Percentiles rank a stretch among this genome's conserved stretches.
phyloP scores from a whole-genome alignment of 371 early-diverging fungal genomes.

The Mucor saturninus region DNA sequence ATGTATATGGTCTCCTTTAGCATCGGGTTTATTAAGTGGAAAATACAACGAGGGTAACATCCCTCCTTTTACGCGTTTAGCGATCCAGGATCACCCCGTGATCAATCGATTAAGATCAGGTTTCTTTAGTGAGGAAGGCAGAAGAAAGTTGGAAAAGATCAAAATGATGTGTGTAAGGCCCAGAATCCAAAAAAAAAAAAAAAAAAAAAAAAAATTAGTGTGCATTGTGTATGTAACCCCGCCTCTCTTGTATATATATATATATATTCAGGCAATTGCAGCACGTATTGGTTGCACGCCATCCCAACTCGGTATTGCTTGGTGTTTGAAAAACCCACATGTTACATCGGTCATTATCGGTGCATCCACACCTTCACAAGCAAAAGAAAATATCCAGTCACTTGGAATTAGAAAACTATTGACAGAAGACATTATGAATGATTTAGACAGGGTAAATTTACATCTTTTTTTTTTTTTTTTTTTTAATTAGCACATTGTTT shows the following conservation, averaged over 20 bases:
- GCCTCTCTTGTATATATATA: background rate
- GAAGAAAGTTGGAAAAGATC: conserved; percentile 55
- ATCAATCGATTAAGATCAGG: conserved; percentile 65
- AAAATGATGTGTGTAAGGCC: conserved; percentile 53
- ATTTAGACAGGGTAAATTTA: conserved; percentile 58
- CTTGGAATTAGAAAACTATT: conserved; percentile 62
- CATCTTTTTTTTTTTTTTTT: background rate
- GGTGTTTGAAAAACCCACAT: conserved; percentile 74
- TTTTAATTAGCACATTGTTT: background rate
- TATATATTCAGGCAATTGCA: conserved; percentile 60
- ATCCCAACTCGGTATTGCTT: conserved; percentile 82
- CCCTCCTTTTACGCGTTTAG: conserved; percentile 74
- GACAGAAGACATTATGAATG: conserved; percentile 70
- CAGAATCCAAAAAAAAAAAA: no score
- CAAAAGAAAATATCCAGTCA: conserved; percentile 76
- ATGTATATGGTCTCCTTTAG: conserved; percentile 85
- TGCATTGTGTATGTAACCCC: background rate
- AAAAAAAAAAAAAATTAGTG: background rate
- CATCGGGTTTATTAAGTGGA: conserved; percentile 70
- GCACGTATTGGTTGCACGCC: conserved; percentile 68
- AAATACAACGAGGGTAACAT: conserved; percentile 78
- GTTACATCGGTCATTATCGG: conserved; percentile 72
- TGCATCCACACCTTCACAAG: conserved; percentile 74
- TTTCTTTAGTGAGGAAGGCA: conserved; percentile 69
- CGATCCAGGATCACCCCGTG: conserved; percentile 66